These are phyloP conservation scores for Scleroderma bovista DNA, from an alignment of 768 basidiomycete species.

Conservation along the genomic window DNA sequence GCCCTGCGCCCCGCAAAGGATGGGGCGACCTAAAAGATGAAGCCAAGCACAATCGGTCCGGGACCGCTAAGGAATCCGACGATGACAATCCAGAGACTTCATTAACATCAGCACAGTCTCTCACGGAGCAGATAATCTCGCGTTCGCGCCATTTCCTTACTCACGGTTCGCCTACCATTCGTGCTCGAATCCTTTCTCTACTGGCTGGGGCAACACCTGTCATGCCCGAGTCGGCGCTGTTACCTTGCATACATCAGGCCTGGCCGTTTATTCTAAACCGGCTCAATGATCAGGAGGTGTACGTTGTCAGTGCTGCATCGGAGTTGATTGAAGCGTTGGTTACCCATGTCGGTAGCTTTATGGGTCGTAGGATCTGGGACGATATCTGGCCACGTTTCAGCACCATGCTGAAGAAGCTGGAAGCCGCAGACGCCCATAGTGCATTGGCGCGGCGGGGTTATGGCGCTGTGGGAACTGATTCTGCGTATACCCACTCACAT, in stretches of 20 bases:
- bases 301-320: constrained; percentile 75
- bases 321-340: constrained; percentile 68
- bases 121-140: constrained; percentile 81
- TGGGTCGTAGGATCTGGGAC: constrained; percentile 82
- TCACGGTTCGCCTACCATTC: constrained; percentile 81
- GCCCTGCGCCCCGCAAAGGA: constrained; percentile 51
- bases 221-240: constrained; percentile 62
- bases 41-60: constrained; percentile 19
- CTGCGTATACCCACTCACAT: constrained; percentile 77
- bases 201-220: constrained; percentile 71
- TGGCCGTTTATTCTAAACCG: constrained; percentile 96
- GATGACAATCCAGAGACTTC: constrained; percentile 38
- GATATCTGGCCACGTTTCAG: constrained; percentile 89
- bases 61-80: constrained; percentile 8
- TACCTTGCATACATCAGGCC: constrained; percentile 80
- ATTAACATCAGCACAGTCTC: constrained; percentile 63
- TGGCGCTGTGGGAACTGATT: constrained; percentile 54
- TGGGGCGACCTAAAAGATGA: constrained; percentile 42
- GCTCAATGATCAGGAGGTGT: constrained; percentile 65
- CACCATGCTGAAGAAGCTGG: constrained; percentile 52
- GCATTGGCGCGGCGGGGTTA: constrained; percentile 57
- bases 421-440: constrained; percentile 55
- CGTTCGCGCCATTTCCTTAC: constrained; percentile 89
- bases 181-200: constrained; percentile 74
- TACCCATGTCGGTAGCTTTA: constrained; percentile 72